Evolutionary conservation across 768 basidiomycete genomes (phyloP).

Genomic region (Dacryopinax spathularia): DNA sequence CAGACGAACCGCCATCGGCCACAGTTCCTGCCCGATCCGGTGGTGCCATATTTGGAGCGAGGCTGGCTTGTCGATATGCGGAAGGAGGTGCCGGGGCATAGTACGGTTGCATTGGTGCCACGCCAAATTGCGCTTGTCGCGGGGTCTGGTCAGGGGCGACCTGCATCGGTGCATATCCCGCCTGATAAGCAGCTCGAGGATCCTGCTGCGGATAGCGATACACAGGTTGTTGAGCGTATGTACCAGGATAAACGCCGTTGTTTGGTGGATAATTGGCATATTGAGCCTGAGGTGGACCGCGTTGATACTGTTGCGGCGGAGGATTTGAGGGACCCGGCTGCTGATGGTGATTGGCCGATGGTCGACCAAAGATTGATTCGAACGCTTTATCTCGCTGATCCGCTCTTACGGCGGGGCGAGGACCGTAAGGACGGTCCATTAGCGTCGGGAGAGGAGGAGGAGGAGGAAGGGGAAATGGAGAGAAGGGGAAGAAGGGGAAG

Average conservation of each 20-base stretch:
- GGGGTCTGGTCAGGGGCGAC: neutral
- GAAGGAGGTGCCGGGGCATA: constrained; percentile 9
- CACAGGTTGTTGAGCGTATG: constrained; percentile 11
- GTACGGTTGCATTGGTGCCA: neutral
- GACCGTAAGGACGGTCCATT: constrained; percentile 47
- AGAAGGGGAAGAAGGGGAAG: neutral
- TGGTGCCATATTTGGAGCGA: constrained; percentile 2
- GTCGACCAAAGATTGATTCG: constrained; percentile 76
- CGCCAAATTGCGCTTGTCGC: neutral
- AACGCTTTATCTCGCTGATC: constrained; percentile 60
- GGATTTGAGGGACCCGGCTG: constrained; percentile 14
- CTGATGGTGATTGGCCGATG: constrained; percentile 42
- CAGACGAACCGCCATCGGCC: constrained; percentile 30
- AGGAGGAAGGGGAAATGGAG: neutral
- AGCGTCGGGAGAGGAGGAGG: neutral
- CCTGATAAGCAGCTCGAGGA: constrained; percentile 21
- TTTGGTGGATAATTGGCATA: constrained; percentile 20
- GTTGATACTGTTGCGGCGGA: constrained; percentile 22
- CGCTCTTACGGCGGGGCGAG: constrained; percentile 34
- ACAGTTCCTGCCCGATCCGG: constrained; percentile 35
- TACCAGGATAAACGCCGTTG: constrained; percentile 20
- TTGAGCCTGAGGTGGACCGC: constrained; percentile 18
- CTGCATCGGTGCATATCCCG: constrained; percentile 2
- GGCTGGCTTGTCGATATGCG: constrained; percentile 27
- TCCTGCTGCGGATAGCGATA: constrained; percentile 17